Evolutionary conservation across 305 asterid genomes (phyloP).

Genomic region (Rubia tinctorum): DNA sequence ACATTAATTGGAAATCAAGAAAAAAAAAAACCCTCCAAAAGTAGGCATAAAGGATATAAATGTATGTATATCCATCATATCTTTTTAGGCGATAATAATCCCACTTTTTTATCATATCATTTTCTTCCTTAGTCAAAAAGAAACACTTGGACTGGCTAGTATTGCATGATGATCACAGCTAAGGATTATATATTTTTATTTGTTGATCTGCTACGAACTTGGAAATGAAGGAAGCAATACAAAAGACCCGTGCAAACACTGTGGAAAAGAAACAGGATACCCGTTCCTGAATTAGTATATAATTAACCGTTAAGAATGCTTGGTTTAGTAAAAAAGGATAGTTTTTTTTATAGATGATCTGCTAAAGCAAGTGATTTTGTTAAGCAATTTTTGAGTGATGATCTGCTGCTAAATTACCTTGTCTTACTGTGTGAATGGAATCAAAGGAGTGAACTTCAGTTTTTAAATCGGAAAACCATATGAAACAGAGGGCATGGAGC

Average conservation of each 20-base stretch:
- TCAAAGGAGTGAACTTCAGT: no score
- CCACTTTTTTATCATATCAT: slow-evolving; percentile 1
- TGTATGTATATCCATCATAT: slow-evolving; percentile 1
- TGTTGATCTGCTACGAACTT: slow-evolving; percentile 17
- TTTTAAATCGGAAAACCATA: no score
- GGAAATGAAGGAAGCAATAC: slow-evolving; percentile 20
- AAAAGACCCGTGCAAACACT: slow-evolving; percentile 14
- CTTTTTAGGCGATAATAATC: slow-evolving; percentile 21
- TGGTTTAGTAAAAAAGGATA: background rate
- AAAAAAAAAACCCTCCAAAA: background rate
- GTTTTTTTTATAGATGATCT: no score
- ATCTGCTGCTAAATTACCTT: no score
- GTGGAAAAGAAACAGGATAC: background rate
- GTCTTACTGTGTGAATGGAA: no score
- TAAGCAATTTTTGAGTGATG: no score
- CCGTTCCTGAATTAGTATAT: background rate
- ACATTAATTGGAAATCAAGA: background rate
- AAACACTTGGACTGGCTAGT: background rate
- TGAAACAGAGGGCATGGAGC: no score
- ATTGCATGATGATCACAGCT: background rate
- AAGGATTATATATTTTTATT: slow-evolving; percentile 1
- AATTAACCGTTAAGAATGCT: background rate
- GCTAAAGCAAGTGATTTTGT: no score
- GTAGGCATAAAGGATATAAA: background rate
- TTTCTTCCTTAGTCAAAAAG: slow-evolving; percentile 28